Percentiles rank a stretch among this genome's conserved stretches.
Conservation (phyloP, 768 basidiomycete genomes). For the Mycena capillaripes region DNA sequence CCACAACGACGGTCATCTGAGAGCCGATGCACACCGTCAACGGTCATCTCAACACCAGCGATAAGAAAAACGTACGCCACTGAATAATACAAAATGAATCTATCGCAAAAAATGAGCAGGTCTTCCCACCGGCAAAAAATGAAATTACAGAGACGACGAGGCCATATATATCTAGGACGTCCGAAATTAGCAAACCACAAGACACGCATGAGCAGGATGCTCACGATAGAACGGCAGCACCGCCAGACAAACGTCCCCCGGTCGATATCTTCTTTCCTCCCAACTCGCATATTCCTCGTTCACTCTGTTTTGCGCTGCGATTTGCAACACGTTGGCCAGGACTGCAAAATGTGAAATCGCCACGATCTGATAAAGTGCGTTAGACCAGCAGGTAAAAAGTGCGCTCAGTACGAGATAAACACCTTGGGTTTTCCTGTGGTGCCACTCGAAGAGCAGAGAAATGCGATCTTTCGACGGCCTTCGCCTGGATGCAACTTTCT, state of each 20-base stretch:
- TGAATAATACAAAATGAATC: constrained; percentile 25
- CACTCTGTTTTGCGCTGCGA: constrained; percentile 49
- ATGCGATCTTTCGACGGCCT: constrained; percentile 62
- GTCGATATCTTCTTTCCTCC: constrained; percentile 51
- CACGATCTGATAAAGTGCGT: constrained; percentile 40
- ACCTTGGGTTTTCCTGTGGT: constrained; percentile 67
- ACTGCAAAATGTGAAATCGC: constrained; percentile 55
- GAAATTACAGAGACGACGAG: constrained; percentile 9
- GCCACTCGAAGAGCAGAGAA: constrained; percentile 66
- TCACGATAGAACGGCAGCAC: constrained; percentile 55
- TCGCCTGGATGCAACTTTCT: constrained; percentile 55
- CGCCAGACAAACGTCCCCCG: constrained; percentile 56
- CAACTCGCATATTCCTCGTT: constrained; percentile 43
- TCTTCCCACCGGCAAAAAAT: background rate
- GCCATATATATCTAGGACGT: constrained; percentile 9
- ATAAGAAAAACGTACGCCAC: background rate
- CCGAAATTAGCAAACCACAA: constrained; percentile 51
- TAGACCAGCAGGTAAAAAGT: background rate
- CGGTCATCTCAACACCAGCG: background rate
- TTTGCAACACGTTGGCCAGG: constrained; percentile 56
- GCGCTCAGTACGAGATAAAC: background rate
- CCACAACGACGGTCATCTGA: constrained; percentile 55
- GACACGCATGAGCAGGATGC: constrained; percentile 16
- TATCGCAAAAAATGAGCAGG: background rate
- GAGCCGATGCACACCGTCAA: background rate